Base-by-base conservation (phyloP, 2,329 filamentous ascomycete species). In the Lachnellula willkommii region DNA sequence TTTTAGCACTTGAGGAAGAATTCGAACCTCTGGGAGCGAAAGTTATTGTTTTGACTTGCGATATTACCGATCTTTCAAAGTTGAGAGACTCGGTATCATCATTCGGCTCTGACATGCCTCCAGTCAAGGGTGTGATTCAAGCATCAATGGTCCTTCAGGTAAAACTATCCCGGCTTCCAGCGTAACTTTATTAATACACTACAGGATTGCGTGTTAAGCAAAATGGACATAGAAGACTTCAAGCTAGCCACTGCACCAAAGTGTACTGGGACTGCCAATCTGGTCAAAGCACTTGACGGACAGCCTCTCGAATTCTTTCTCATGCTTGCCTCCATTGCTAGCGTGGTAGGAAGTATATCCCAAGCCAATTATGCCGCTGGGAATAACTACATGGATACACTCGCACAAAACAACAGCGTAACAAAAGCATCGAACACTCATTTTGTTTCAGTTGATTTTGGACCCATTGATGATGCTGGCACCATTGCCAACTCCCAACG, bases 271-370 rank as follows among this genome's bases (percentile, higher is more conserved):
- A 58, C 62, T 39, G 22, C 39, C 28, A 57, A 63, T 48, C 39
- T 60, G 40, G 43, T 57, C n/a, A 26, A 42, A 45, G 47, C 56
- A 24, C 51, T 56, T 37, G 39, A 15, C 24, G 24, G 32, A 22
- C 40, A 45, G 8, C 20, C 24, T 9, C 49, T 54, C 11, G 51
- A 54, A n/a, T 61, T 56, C 47, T 58, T 58, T 35, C 26, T 60
- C 17, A 55, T 70, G 42, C 57, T 74, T 4, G 71, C 71, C 1
- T 75, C 72, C 0, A 52, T 69, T 24, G 60, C 61, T 37, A 67
- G 68, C 28, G 47, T 57, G 5, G 22, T 59, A 17, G 60, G 60
- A 26, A 54, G 28, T 15, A 20, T 32, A 20, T 22, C 45, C n/a
- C 58, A 60, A 47, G 36, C 39, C 7, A 62, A 60, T 26, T 60